phyloP scores from a whole-genome alignment of 805 yeast genomes.

The Candida michaelii region DNA sequence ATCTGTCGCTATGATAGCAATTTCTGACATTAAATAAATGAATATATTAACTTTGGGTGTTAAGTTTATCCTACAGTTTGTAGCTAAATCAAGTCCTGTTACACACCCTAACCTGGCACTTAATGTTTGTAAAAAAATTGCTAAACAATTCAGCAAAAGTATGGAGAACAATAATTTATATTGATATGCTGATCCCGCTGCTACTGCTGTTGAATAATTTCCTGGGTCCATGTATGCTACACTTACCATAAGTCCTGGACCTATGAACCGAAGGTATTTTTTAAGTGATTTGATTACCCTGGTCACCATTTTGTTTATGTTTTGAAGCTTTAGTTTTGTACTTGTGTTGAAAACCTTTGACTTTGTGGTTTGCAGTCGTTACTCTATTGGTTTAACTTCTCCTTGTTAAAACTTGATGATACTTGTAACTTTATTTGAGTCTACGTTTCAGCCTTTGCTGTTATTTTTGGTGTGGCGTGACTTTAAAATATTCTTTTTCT shows the following conservation, averaged over 20 bases:
- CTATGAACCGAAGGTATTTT: constrained; percentile 50
- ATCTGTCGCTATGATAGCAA: constrained; percentile 90
- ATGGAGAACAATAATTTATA: constrained; percentile 73
- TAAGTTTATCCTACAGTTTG: constrained; percentile 72
- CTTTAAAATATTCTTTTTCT: neutral
- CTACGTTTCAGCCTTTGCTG: neutral
- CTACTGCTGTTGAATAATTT: constrained; percentile 84
- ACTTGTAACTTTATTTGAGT: neutral
- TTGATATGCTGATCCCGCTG: constrained; percentile 80
- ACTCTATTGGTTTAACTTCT: too few species aligned
- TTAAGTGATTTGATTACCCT: constrained; percentile 7
- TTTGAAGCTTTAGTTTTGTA: too few species aligned
- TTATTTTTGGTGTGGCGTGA: neutral
- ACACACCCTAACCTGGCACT: constrained; percentile 87
- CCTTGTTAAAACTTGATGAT: neutral
- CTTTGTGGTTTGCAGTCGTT: too few species aligned
- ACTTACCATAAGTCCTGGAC: constrained; percentile 85
- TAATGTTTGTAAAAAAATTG: constrained; percentile 76
- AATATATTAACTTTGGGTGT: constrained; percentile 64
- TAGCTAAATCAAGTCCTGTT: constrained; percentile 85
- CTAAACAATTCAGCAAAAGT: constrained; percentile 77
- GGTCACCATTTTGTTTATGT: neutral
- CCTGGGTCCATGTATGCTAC: constrained; percentile 97
- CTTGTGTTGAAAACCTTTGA: too few species aligned
- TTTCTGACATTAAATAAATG: constrained; percentile 71